These are phyloP conservation scores for Fusarium papillatum DNA, from an alignment of 2,329 filamentous ascomycete species.

Conservation along the genomic window DNA sequence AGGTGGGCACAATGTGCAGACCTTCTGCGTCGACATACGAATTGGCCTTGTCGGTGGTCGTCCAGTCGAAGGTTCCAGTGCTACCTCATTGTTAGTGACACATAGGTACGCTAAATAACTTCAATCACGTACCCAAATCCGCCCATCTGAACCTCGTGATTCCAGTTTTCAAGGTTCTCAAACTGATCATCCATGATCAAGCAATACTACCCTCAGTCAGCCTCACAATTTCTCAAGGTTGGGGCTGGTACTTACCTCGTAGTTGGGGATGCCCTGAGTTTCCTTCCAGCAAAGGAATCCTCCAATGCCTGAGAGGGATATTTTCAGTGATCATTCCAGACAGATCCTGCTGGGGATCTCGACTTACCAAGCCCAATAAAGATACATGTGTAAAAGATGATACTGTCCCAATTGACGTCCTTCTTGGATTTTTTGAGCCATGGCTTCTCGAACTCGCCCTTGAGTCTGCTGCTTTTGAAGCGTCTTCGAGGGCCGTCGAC, in stretches of 20 bases:
- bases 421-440: slow-evolving; percentile 40
- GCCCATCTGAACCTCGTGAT: slow-evolving; percentile 56
- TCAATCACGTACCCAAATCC: slow-evolving; percentile 52
- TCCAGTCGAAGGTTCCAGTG: slow-evolving; percentile 64
- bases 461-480: slow-evolving; percentile 42
- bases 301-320: slow-evolving; percentile 18
- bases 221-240: not conserved
- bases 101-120: fast-evolving
- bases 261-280: slow-evolving; percentile 25
- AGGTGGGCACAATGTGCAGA: slow-evolving; percentile 64
- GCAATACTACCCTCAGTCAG: slow-evolving; percentile 37
- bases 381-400: slow-evolving; percentile 43
- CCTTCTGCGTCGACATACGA: slow-evolving; percentile 60
- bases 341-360: fast-evolving
- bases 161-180: slow-evolving; percentile 57
- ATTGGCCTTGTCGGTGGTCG: slow-evolving; percentile 60
- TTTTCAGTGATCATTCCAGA: not conserved
- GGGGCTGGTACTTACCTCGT: slow-evolving; percentile 26
- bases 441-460: slow-evolving; percentile 43
- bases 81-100: slow-evolving; percentile 16
- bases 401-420: slow-evolving; percentile 43
- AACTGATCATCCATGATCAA: slow-evolving; percentile 42
- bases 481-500: slow-evolving; percentile 46
- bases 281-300: slow-evolving; percentile 39
- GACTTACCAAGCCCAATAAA: slow-evolving; percentile 38